Percentiles rank a stretch among this genome's conserved stretches.
These are phyloP conservation scores for Candida khao-thaluensis DNA, from an alignment of 805 yeast genomes.

Conservation along the genomic window DNA sequence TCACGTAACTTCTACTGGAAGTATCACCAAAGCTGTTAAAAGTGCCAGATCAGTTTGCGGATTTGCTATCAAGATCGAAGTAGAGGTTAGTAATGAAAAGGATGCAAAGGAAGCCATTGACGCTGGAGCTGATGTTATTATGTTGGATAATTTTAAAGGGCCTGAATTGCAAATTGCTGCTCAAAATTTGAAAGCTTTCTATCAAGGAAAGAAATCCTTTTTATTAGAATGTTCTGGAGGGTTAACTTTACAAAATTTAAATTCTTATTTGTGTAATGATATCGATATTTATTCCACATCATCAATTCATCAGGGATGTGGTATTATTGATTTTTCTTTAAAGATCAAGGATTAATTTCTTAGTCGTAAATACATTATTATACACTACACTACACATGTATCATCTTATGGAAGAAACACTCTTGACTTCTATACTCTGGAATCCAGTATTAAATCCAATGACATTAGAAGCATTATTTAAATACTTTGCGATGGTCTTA, in stretches of 20 bases:
- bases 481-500: conserved; percentile 24
- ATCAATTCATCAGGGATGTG: conserved; percentile 88
- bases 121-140: conserved; percentile 94
- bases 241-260: conserved; percentile 65
- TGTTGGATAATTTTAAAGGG: conserved; percentile 87
- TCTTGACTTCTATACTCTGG: conserved; percentile 36
- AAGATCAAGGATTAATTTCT: conserved; percentile 45
- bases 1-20: conserved; percentile 90
- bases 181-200: conserved; percentile 52
- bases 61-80: conserved; percentile 86
- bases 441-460: conserved; percentile 45
- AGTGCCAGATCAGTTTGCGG: conserved; percentile 83
- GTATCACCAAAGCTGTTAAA: conserved; percentile 78
- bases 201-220: conserved; percentile 52
- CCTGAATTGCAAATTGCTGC: conserved; percentile 67
- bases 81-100: conserved; percentile 79
- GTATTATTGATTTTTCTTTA: conserved; percentile 78
- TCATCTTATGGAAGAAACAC: conserved; percentile 38
- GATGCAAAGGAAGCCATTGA: conserved; percentile 91
- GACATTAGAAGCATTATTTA: conserved; percentile 35
- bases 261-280: conserved; percentile 65
- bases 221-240: conserved; percentile 93
- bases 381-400: no score
- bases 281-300: conserved; percentile 91
- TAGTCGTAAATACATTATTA: background rate